phyloP scores from a whole-genome alignment of 805 yeast species.

The Nakazawaea wyomingensis region DNA sequence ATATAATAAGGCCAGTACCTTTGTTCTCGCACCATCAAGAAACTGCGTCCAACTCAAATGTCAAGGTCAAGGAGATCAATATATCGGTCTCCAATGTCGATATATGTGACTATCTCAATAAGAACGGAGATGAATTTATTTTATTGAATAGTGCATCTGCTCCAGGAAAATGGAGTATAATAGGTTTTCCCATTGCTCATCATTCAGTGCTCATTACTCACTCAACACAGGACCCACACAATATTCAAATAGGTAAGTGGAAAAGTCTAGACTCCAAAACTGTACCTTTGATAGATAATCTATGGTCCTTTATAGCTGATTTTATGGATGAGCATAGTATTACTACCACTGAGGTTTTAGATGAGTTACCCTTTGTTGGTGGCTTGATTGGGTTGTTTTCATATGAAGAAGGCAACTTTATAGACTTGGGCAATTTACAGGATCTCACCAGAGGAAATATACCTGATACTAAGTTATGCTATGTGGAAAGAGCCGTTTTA shows the following conservation, averaged over 20 bases:
- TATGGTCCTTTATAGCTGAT: slow-evolving; percentile 50
- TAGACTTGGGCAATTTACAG: slow-evolving; percentile 28
- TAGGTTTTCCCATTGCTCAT: slow-evolving; percentile 58
- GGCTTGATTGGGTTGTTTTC: slow-evolving; percentile 84
- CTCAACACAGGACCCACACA: slow-evolving; percentile 40
- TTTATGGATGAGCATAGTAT: slow-evolving; percentile 37
- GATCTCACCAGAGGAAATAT: slow-evolving; percentile 34
- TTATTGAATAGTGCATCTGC: slow-evolving; percentile 71
- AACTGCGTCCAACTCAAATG: not conserved
- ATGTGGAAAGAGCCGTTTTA: slow-evolving; percentile 58
- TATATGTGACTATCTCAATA: slow-evolving; percentile 44
- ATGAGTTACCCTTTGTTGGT: slow-evolving; percentile 77
- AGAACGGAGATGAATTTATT: slow-evolving; percentile 40
- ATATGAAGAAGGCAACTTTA: slow-evolving; percentile 76
- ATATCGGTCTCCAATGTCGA: slow-evolving; percentile 30
- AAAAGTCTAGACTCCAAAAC: slow-evolving; percentile 9
- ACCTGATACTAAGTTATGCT: slow-evolving; percentile 76
- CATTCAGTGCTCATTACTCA: slow-evolving; percentile 52
- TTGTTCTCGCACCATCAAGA: slow-evolving; percentile 19
- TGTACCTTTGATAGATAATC: slow-evolving; percentile 13
- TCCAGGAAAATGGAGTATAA: slow-evolving; percentile 86
- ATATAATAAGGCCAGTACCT: slow-evolving; percentile 20
- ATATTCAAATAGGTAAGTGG: slow-evolving; percentile 27
- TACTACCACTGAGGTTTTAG: slow-evolving; percentile 22
- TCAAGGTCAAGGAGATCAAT: not conserved